Evolutionary conservation across 2,329 filamentous ascomycete genomes (phyloP).

Genomic region (Trichoderma arundinaceum): DNA sequence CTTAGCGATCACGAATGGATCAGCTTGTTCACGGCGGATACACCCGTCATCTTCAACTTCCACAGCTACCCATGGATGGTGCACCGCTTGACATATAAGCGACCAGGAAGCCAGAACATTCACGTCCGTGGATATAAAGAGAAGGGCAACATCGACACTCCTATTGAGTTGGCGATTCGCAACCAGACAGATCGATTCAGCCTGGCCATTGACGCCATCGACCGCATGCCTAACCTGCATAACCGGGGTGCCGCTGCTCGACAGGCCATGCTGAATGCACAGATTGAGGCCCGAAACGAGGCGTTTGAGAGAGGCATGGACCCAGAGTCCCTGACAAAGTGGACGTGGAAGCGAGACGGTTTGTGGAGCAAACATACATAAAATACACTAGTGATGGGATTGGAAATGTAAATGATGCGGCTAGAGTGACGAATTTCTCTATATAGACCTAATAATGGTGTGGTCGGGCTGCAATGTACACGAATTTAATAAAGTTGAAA

Average conservation of each 20-base stretch:
- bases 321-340: conserved; percentile 67
- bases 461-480: background rate
- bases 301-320: conserved; percentile 75
- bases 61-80: conserved; percentile 83
- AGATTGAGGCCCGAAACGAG: conserved; percentile 66
- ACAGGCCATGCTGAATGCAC: conserved; percentile 67
- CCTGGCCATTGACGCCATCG: conserved; percentile 77
- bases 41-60: conserved; percentile 82
- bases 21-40: conserved; percentile 73
- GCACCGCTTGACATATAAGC: conserved; percentile 77
- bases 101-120: conserved; percentile 69
- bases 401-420: conserved; percentile 2
- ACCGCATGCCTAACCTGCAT: conserved; percentile 65
- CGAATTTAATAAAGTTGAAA: background rate
- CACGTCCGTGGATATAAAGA: conserved; percentile 81
- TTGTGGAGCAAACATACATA: conserved; percentile 41
- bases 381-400: conserved; percentile 13
- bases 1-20: conserved; percentile 69
- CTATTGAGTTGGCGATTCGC: conserved; percentile 76
- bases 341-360: conserved; percentile 64
- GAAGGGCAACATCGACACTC: conserved; percentile 85
- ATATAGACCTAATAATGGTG: conserved; percentile 8
- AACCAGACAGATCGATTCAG: conserved; percentile 80
- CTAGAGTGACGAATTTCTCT: background rate
- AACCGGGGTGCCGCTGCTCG: conserved; percentile 68